Base-by-base conservation (phyloP, 2,329 filamentous ascomycete species). In the Dryadomyces quercus-mongolicae region DNA sequence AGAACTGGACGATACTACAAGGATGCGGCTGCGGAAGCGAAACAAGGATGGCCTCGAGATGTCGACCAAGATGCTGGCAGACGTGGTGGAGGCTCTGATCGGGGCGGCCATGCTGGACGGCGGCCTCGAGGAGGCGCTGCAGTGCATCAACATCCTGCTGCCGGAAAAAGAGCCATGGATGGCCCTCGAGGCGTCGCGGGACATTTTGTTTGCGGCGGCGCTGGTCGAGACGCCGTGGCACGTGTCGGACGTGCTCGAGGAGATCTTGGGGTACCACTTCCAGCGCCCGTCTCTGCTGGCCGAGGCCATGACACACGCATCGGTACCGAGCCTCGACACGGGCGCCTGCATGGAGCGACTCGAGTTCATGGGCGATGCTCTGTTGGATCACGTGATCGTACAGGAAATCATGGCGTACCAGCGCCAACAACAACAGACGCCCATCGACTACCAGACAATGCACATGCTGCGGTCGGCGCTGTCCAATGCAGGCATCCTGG, bases 331-430 rank as follows among this genome's bases (percentile, higher is more conserved):
- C 5, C 75, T 73, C 51, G 72, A 71, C 34, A 67, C 70, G 16
- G 71, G 75, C 5, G 72, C 72, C 2, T 73, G 68, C 21, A 75
- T 81, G 13, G 86, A 96, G 60, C 80, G 90, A 0, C 76, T 96
- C 1, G 92, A 96, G 63, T 95, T 93, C 62, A 71, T 96, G 0
- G 92, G 92, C 1, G 92, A 97, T 61, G 80, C 89, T 0, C 73
- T 96, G 2, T 78, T 97, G 0, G 92, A 97, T 67, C 78, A 82
- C 60, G 72, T 95, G 54, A 72, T 96, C 50, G 81, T 88, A 8
- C 2, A 57, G 44, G 34, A 22, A 43, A 43, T 56, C 5, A 7
- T 21, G 10, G 49, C 16, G 42, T 20, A 20, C 16, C 15, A 44
- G 42, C 42, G n/a, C 12, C 42, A 10, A 3, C 43, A 31, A 5